Base-by-base conservation (phyloP, 2,329 filamentous ascomycete genomes). In the Teratosphaeria nubilosa region DNA sequence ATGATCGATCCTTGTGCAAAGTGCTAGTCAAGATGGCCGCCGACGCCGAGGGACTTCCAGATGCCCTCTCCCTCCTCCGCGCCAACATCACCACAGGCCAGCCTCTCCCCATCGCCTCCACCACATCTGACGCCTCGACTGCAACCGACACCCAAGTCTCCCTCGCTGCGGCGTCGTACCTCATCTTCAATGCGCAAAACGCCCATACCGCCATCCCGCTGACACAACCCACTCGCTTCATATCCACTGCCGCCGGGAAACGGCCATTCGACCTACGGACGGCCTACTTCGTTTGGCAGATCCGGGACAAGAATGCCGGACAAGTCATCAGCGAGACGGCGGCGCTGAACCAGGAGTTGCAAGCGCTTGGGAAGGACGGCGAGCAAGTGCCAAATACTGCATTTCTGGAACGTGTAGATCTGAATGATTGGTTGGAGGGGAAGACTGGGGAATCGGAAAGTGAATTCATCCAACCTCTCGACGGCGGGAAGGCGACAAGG, bases 221-320 rank as follows among this genome's bases (percentile, higher is more conserved):
- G 81, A 82, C 54, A 72, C 77, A 56, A 61, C 80, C 86, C 10
- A 99, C 94, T 65, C 90, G 94, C 67, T 97, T 97, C 77, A 82
- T 88, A 60, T 91, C 90, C n/a, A 82, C 83, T 59, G 83, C 62
- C 3, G 58, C 60, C 9, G 68, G 65, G 45, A 60, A 63, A 31
- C 65, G 65, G 55, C 59, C 61, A 3, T 60, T 70, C 20, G 90
- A 96, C 71, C 80, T 99, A 65, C 90, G 94, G 70, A 94, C 88
- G 72, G 92, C 96, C 75, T 96, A 92, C 78, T 96, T 97, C 71
- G 91, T 91, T 58, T 99, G 91, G 90, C 80, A 89, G 68, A 95
- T 96, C 76, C 90, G 91, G 73, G 92, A 97, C 76, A 85, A 87
- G 57, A 85, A 87, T 57, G 91, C 95, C 64, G 88, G 89, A 11